Percentiles rank a stretch among this genome's conserved stretches.
phyloP scores from a whole-genome alignment of 495 filamentous ascomycete species.

The Tuber microsphaerosporum region DNA sequence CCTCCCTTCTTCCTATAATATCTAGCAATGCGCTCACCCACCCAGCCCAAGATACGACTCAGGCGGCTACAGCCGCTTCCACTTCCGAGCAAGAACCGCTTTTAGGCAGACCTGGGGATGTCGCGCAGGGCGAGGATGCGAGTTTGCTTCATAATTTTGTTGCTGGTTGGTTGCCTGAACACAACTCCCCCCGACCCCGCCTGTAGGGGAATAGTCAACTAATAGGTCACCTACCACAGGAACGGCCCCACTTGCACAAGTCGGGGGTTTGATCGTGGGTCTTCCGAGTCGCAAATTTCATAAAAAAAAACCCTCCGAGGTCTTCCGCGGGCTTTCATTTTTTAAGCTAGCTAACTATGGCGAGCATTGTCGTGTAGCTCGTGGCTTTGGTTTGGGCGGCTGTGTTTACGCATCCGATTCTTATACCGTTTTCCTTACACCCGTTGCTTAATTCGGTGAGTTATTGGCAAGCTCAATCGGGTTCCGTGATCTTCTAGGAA shows the following conservation, averaged over 20 bases:
- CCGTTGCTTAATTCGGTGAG: constrained; percentile 67
- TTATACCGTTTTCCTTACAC: constrained; percentile 70
- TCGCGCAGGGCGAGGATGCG: constrained; percentile 57
- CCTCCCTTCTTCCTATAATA: background rate
- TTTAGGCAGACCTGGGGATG: constrained; percentile 66
- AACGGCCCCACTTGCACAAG: constrained; percentile 61
- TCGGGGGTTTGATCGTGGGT: constrained; percentile 59
- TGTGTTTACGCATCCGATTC: constrained; percentile 57
- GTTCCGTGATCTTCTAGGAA: background rate
- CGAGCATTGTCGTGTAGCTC: constrained; percentile 52
- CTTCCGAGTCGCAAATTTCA: background rate
- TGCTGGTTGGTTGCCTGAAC: constrained; percentile 53
- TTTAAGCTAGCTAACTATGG: constrained; percentile 46
- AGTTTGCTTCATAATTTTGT: constrained; percentile 64
- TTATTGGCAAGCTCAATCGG: constrained; percentile 28
- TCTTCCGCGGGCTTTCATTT: constrained; percentile 17
- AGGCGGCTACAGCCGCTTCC: background rate
- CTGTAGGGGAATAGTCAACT: background rate
- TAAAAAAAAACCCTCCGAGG: background rate
- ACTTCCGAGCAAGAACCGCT: constrained; percentile 65
- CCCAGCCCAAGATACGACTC: constrained; percentile 10
- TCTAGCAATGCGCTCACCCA: background rate
- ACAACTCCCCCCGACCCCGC: background rate
- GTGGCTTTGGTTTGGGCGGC: constrained; percentile 64
- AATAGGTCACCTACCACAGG: constrained; percentile 47